Conservation (phyloP, 1,284 basidiomycete genomes). For the Heterobasidion occidentale region DNA sequence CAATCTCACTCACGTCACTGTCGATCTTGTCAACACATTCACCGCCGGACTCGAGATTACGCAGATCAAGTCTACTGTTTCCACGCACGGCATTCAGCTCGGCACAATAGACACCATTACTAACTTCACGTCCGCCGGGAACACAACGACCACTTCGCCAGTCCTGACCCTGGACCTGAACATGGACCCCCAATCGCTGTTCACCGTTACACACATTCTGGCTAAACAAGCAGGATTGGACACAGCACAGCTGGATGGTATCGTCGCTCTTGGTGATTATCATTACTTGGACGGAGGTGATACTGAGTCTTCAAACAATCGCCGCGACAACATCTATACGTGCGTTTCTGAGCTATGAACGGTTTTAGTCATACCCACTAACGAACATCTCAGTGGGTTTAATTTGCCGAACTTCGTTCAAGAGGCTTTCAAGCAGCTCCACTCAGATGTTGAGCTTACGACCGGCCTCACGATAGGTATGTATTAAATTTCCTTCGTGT, state of each 20-base stretch:
- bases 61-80: constrained; percentile 56
- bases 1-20: constrained; percentile 62
- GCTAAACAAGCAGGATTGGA: constrained; percentile 59
- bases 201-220: constrained; percentile 62
- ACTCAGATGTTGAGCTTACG: constrained; percentile 53
- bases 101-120: constrained; percentile 56
- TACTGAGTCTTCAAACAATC: constrained; percentile 19
- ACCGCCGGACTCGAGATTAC: constrained; percentile 54
- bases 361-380: not conserved
- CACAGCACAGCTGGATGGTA: constrained; percentile 57
- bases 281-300: constrained; percentile 42
- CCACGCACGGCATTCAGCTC: constrained; percentile 55
- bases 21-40: constrained; percentile 66
- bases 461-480: constrained; percentile 54
- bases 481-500: not conserved
- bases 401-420: constrained; percentile 61
- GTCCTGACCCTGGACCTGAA: constrained; percentile 59
- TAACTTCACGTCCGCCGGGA: constrained; percentile 47
- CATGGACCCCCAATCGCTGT: constrained; percentile 63
- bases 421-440: constrained; percentile 57
- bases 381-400: constrained; percentile 41
- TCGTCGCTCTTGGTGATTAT: constrained; percentile 66
- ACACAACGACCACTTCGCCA: constrained; percentile 52
- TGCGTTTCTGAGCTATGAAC: constrained; percentile 19
- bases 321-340: constrained; percentile 46